Conservation (phyloP, 2,329 filamentous ascomycete genomes). For the Truncatella angustata region DNA sequence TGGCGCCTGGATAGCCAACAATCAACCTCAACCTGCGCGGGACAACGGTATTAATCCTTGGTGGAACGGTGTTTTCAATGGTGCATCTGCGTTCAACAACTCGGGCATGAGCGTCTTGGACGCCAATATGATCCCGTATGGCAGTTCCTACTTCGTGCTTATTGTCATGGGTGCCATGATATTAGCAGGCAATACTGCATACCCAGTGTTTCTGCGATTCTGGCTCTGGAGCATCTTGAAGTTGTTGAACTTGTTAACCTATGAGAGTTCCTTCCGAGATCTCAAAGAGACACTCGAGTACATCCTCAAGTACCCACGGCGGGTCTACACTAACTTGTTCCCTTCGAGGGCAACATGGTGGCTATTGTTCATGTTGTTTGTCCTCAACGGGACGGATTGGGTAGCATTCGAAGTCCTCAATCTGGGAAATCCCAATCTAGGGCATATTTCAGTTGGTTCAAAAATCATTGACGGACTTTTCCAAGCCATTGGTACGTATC, state of each 20-base stretch:
- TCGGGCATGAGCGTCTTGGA: conserved; percentile 56
- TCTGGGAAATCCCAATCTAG: conserved; percentile 46
- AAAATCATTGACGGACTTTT: conserved; percentile 53
- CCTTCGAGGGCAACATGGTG: conserved; percentile 52
- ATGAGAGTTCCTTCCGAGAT: conserved; percentile 24
- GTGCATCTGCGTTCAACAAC: conserved; percentile 56
- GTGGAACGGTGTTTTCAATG: conserved; percentile 57
- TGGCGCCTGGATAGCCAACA: conserved; percentile 45
- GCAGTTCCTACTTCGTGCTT: conserved; percentile 33
- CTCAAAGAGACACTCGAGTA: conserved; percentile 34
- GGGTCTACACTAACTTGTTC: conserved; percentile 49
- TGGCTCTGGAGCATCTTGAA: conserved; percentile 43
- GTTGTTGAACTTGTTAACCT: conserved; percentile 20
- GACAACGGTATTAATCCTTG: conserved; percentile 42
- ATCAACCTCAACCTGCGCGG: conserved; percentile 37
- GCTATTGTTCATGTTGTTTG: conserved; percentile 43
- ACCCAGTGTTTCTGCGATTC: conserved; percentile 47
- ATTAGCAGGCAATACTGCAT: conserved; percentile 51
- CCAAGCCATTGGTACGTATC: conserved; percentile 37
- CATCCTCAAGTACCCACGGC: conserved; percentile 36
- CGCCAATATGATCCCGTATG: conserved; percentile 49
- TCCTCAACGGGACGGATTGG: conserved; percentile 42
- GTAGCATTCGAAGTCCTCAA: conserved; percentile 51
- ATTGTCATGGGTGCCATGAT: conserved; percentile 26
- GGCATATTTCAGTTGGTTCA: conserved; percentile 39